A percentile compares a stretch with the other conserved stretches of the same genome.
Conservation (phyloP, 2,329 filamentous ascomycete species). For the Colletotrichum shisoi region DNA sequence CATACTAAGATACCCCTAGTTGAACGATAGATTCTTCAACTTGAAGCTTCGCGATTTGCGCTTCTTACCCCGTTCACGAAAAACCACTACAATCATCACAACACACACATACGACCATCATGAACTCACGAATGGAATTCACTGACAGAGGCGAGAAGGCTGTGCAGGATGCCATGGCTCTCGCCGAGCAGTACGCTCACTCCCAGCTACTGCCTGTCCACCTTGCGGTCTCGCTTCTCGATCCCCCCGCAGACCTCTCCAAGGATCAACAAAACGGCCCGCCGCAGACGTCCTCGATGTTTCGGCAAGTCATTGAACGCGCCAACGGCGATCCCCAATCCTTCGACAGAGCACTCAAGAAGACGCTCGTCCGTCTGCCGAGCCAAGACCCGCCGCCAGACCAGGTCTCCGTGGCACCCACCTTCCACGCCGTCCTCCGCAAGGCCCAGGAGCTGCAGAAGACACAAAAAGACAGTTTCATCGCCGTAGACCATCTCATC, state of each 20-base stretch:
- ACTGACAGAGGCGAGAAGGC: slow-evolving; percentile 93
- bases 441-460: slow-evolving; percentile 90
- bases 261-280: slow-evolving; percentile 84
- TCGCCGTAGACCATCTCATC: slow-evolving; percentile 95
- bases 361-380: slow-evolving; percentile 85
- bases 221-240: slow-evolving; percentile 82
- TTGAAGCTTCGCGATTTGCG: slow-evolving; percentile 35
- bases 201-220: slow-evolving; percentile 90
- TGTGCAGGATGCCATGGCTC: slow-evolving; percentile 83
- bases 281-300: slow-evolving; percentile 75
- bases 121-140: slow-evolving; percentile 85
- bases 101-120: slow-evolving; percentile 52
- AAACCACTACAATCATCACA: slow-evolving; percentile 29
- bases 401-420: slow-evolving; percentile 80
- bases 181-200: slow-evolving; percentile 90
- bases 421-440: slow-evolving; percentile 82
- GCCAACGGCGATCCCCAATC: slow-evolving; percentile 91
- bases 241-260: slow-evolving; percentile 76
- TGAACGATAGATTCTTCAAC: slow-evolving; percentile 37
- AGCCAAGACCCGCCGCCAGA: slow-evolving; percentile 96
- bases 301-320: slow-evolving; percentile 92
- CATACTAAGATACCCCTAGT: slow-evolving; percentile 31
- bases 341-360: slow-evolving; percentile 90
- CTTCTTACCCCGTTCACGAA: slow-evolving; percentile 23
- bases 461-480: slow-evolving; percentile 95